phyloP scores from a whole-genome alignment of 306 rosid species.

The Castanopsis chinensis region DNA sequence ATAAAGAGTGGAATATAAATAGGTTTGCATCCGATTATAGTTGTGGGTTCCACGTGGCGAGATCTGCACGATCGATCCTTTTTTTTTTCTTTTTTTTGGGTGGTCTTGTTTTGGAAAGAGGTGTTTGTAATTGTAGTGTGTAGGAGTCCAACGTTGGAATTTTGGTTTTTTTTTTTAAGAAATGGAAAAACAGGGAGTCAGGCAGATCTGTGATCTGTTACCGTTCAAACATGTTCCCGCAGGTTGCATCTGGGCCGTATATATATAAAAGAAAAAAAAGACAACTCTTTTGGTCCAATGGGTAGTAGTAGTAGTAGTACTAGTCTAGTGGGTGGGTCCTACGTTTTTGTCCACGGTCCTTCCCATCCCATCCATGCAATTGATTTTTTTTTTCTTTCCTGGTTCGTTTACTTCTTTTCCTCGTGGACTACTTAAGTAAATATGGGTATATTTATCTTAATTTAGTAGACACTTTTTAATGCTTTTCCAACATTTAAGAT shows the following conservation, averaged over 20 bases:
- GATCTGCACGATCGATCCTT: slow-evolving; percentile 33
- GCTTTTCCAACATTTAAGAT: too few relatives aligned
- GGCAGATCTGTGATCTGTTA: too few relatives aligned
- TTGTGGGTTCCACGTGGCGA: slow-evolving; percentile 60
- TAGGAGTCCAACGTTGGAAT: not conserved
- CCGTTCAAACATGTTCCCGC: too few relatives aligned
- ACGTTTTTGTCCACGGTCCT: not conserved
- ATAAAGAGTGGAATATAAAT: slow-evolving; percentile 94
- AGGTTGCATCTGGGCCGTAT: too few relatives aligned
- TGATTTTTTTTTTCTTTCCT: not conserved
- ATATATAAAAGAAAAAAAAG: too few relatives aligned
- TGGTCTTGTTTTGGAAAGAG: not conserved
- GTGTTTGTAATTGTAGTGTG: not conserved
- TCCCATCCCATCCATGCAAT: not conserved
- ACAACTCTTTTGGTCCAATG: not conserved
- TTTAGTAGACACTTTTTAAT: too few relatives aligned
- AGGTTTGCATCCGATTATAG: slow-evolving; percentile 96
- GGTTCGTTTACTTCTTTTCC: too few relatives aligned
- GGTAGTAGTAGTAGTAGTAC: not conserved
- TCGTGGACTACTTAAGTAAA: too few relatives aligned
- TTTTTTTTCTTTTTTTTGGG: not conserved
- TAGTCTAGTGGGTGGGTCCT: not conserved
- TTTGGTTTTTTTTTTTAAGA: too few relatives aligned
- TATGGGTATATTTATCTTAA: too few relatives aligned
- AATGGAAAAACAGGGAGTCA: too few relatives aligned